Evolutionary conservation across 2,329 filamentous ascomycete species (phyloP).

Genomic region (Arthrobotrys sinensis): DNA sequence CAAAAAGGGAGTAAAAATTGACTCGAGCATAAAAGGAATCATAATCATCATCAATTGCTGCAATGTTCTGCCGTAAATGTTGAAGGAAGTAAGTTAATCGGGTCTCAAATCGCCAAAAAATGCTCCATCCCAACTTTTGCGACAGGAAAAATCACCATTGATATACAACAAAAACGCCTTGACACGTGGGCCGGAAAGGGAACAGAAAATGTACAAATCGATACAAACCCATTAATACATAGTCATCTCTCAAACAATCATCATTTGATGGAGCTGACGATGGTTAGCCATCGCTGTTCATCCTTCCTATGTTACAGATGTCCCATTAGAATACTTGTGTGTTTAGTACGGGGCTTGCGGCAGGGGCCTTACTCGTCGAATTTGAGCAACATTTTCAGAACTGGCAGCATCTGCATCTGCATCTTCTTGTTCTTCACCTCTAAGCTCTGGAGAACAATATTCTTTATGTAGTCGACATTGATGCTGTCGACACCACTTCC

Average conservation of each 20-base stretch:
- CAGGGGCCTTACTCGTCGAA: constrained; percentile 72
- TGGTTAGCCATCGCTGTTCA: constrained; percentile 88
- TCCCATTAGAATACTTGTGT: constrained; percentile 5
- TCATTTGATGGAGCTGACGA: constrained; percentile 71
- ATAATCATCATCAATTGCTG: constrained; percentile 17
- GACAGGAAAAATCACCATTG: constrained; percentile 22
- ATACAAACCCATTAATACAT: constrained; percentile 35
- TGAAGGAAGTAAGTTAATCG: not conserved
- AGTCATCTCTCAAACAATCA: not conserved
- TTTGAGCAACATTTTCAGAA: constrained; percentile 81
- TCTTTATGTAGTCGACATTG: constrained; percentile 81
- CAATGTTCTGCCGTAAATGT: constrained; percentile 32
- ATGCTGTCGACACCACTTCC: constrained; percentile 62
- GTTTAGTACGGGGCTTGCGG: constrained; percentile 65
- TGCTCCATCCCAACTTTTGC: constrained; percentile 45
- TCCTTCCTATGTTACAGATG: constrained; percentile 73
- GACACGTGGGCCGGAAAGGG: not conserved
- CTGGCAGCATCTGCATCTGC: constrained; percentile 82
- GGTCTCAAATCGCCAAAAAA: constrained; percentile 35
- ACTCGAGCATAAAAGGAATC: not conserved
- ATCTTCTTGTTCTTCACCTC: constrained; percentile 84
- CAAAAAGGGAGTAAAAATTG: not conserved
- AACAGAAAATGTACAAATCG: constrained; percentile 5
- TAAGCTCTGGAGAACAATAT: constrained; percentile 84
- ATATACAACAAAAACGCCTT: constrained; percentile 30